Base-by-base conservation (phyloP, 495 filamentous ascomycete genomes). In the Polyplosphaeria fusca region DNA sequence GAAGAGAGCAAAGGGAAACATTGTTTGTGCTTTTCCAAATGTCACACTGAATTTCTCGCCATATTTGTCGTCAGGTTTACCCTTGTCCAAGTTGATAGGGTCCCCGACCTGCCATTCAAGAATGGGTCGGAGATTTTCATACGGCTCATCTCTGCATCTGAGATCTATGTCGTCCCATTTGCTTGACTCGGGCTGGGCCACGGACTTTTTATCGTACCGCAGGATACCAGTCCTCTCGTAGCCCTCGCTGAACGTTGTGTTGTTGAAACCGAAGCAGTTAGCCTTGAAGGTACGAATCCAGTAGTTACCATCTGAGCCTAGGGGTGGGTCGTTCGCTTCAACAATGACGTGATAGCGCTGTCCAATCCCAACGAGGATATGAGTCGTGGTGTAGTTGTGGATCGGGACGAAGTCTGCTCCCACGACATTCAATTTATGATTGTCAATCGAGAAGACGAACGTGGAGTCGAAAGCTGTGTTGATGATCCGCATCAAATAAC, bases 301-400 rank as follows among this genome's bases (percentile, higher is more conserved):
- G 37, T 61, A 61, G 25, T 47, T 55, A 1, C 58, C 69, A 0
- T 54, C 32, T 2, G 19, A 11, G 1, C 4, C 22, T 9, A 18
- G 4, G 14, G 42, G 55, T 16, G 63, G 12, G 32, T 62, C 65
- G 27, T 70, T 63, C 13, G 69, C 66, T 23, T 60, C 55, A 24
- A 70, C 60, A 51, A 71, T 60, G 14, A 71, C 64, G 20, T 70
- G 64, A 61, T 70, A 70, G 5, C 68, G 66, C 50, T 70, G 64
- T 9, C 61, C 61, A 28, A 63, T 54, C 5, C 69, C 54, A 27
- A 52, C n/a, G 1, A 52, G 35, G 2, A 61, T 24, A 37, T 3
- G 12, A 2, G 47, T 43, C 1, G 55, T 51, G 14, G 46, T 43
- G 32, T 48, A 43, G 5, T 61, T 52, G 11, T 60, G 18, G 20